A percentile compares a stretch with the other conserved stretches of the same genome.
These are phyloP conservation scores for Sarocladiaceae sp. DNA, from an alignment of 2,329 filamentous ascomycete species.

Conservation along the genomic window DNA sequence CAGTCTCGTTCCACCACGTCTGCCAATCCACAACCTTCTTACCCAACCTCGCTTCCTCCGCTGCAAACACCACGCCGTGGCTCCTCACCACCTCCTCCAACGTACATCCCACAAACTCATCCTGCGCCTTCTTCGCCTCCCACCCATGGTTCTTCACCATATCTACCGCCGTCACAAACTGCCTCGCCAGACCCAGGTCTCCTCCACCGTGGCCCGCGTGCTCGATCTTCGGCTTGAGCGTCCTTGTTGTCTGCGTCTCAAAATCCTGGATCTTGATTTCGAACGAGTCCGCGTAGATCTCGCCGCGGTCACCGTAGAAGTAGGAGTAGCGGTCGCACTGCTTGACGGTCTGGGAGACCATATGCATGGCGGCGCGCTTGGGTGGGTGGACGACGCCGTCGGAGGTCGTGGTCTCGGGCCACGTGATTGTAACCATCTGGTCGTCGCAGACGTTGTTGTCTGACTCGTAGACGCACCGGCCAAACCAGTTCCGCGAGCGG, in stretches of 20 bases:
- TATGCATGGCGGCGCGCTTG: constrained; percentile 87
- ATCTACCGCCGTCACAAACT: constrained; percentile 78
- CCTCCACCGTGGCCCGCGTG: constrained; percentile 34
- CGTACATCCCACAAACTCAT: constrained; percentile 69
- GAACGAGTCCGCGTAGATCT: constrained; percentile 77
- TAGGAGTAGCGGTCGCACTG: constrained; percentile 81
- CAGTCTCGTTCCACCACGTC: constrained; percentile 60
- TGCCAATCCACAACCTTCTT: constrained; percentile 68
- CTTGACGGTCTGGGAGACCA: constrained; percentile 84
- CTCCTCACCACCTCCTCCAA: constrained; percentile 83
- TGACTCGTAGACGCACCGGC: constrained; percentile 88
- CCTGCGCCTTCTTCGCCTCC: constrained; percentile 65
- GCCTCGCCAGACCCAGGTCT: constrained; percentile 57
- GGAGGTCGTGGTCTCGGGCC: constrained; percentile 54
- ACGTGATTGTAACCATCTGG: constrained; percentile 80
- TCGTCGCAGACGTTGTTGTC: constrained; percentile 95
- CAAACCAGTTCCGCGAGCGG: constrained; percentile 66
- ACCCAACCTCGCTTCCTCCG: constrained; percentile 72
- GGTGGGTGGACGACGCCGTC: constrained; percentile 32
- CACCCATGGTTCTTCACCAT: constrained; percentile 66
- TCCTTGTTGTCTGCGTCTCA: constrained; percentile 26
- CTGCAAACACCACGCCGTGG: constrained; percentile 89
- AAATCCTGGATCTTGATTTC: constrained; percentile 67
- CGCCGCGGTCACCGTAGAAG: constrained; percentile 80
- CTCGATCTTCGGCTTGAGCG: constrained; percentile 24